Conservation (phyloP, 768 basidiomycete species). For the Hypholoma fasciculare region DNA sequence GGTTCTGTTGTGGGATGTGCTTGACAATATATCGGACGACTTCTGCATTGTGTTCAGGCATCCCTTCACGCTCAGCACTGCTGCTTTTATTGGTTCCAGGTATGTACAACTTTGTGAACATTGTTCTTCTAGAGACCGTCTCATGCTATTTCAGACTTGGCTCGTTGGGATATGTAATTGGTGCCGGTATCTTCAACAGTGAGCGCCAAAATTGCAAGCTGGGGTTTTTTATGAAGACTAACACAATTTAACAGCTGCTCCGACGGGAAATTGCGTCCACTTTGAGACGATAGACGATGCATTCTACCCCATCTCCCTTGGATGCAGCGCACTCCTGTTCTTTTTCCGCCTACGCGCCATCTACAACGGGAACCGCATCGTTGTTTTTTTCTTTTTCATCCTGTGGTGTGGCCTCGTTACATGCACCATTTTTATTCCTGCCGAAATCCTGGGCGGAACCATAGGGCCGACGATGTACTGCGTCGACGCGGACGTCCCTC, state of each 20-base stretch:
- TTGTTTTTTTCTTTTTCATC: neutral
- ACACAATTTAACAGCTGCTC: neutral
- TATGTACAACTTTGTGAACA: neutral
- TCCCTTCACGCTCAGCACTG: neutral
- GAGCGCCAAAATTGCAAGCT: neutral
- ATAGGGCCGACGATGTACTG: neutral
- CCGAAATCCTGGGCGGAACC: neutral
- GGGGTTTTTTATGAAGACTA: neutral
- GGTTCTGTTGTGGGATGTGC: neutral
- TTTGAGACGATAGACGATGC: neutral
- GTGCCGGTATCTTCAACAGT: neutral
- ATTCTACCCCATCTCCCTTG: slow-evolving; percentile 1
- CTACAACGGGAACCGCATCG: neutral
- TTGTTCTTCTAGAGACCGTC: neutral
- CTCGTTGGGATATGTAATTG: neutral
- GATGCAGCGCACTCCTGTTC: neutral
- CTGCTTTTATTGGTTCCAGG: neutral
- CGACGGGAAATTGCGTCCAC: neutral
- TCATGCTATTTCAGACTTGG: neutral
- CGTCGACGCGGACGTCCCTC: neutral
- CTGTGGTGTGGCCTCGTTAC: slow-evolving; percentile 1
- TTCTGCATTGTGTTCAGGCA: neutral
- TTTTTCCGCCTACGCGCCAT: slow-evolving; percentile 6
- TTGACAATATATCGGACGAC: neutral
- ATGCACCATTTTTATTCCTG: neutral